Percentiles rank a stretch among this genome's conserved stretches.
Evolutionary conservation across 202 grass and related monocot species (phyloP).

Genomic region (Cymbopogon flexuosus): DNA sequence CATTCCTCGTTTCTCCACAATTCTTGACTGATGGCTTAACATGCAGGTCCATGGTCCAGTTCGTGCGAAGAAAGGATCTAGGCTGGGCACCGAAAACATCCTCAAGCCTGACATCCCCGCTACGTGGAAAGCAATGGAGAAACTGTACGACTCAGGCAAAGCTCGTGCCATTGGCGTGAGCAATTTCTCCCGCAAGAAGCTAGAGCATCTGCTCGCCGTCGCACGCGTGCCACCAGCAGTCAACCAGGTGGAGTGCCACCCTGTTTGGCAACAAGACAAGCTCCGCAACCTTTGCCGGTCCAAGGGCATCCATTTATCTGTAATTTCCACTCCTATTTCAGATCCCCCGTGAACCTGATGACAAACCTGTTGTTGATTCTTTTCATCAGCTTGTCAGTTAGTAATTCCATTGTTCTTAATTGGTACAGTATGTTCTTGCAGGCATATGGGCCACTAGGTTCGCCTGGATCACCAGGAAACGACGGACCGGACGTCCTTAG

Average conservation of each 20-base stretch:
- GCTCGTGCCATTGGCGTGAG: conserved; percentile 62
- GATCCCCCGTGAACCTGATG: no score
- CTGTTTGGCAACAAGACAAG: conserved; percentile 54
- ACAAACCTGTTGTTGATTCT: no score
- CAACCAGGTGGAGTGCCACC: conserved; percentile 69
- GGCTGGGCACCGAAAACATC: conserved; percentile 45
- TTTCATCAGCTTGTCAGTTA: no score
- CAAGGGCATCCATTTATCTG: no score
- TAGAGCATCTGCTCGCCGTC: conserved; percentile 39
- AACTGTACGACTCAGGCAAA: conserved; percentile 46
- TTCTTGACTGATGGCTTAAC: not conserved
- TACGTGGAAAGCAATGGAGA: conserved; percentile 72
- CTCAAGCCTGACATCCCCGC: conserved; percentile 45
- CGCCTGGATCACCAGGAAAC: conserved; percentile 47
- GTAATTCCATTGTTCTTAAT: no score
- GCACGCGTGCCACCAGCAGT: conserved; percentile 50
- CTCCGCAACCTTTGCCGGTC: conserved; percentile 33
- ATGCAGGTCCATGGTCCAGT: conserved; percentile 65
- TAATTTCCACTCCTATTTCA: no score
- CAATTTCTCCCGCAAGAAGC: conserved; percentile 71
- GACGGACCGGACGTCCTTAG: conserved; percentile 31
- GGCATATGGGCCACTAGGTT: conserved; percentile 54
- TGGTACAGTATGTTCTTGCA: conserved; percentile 6
- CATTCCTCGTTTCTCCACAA: no score
- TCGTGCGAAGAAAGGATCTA: conserved; percentile 45